A percentile compares a stretch with the other conserved stretches of the same genome.
These are phyloP conservation scores for Trichoderma endophyticum DNA, from an alignment of 2,329 filamentous ascomycete species.

Conservation along the genomic window DNA sequence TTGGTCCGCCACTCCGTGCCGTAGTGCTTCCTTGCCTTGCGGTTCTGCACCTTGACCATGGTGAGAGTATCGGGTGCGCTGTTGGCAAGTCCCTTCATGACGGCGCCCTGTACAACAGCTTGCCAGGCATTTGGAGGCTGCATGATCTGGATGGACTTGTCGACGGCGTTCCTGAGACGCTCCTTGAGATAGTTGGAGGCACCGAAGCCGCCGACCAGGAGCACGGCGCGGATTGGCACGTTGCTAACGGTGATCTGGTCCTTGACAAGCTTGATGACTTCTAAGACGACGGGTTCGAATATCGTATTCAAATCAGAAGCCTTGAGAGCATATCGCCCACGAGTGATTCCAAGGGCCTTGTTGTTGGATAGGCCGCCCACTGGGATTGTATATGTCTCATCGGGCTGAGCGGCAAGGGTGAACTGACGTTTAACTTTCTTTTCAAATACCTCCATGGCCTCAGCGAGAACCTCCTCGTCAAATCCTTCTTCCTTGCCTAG, in stretches of 20 bases:
- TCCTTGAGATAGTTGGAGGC: conserved; percentile 45
- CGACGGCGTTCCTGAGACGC: conserved; percentile 36
- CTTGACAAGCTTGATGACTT: conserved; percentile 43
- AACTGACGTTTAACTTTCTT: conserved; percentile 27
- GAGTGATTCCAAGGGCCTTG: conserved; percentile 35
- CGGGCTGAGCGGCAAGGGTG: conserved; percentile 1
- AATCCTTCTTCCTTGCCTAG: conserved; percentile 40
- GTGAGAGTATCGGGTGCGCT: conserved; percentile 34
- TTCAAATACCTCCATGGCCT: conserved; percentile 43
- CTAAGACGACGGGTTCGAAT: conserved; percentile 43
- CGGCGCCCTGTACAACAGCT: conserved; percentile 47
- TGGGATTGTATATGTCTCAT: conserved; percentile 36
- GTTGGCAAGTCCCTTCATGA: conserved; percentile 46
- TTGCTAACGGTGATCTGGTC: conserved; percentile 40
- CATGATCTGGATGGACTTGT: conserved; percentile 38
- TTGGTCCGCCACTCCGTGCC: conserved; percentile 35
- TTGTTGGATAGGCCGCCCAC: conserved; percentile 42
- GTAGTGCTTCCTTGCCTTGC: conserved; percentile 44
- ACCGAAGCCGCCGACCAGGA: conserved; percentile 47
- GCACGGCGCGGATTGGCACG: conserved; percentile 39
- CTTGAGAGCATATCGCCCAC: conserved; percentile 37
- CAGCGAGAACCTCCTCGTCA: conserved; percentile 38
- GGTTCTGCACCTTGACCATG: conserved; percentile 38
- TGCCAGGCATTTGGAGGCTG: conserved; percentile 47
- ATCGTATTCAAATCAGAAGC: conserved; percentile 40